A percentile compares a stretch with the other conserved stretches of the same genome.
Evolutionary conservation across 331 rosid genomes (phyloP).

Genomic region (Stylosanthes scabra): DNA sequence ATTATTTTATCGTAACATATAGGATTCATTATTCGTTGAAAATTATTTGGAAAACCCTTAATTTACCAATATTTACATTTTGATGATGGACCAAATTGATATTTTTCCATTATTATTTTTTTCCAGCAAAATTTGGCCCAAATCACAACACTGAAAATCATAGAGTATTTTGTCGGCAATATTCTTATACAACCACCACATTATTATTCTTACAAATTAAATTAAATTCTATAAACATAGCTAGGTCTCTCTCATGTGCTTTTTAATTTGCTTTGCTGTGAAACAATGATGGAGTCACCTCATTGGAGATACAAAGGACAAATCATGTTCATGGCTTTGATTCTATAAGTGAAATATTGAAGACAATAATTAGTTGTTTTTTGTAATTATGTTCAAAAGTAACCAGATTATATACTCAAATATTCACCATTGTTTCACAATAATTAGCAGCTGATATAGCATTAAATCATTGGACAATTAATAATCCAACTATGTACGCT

Average conservation of each 20-base stretch:
- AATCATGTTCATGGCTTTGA: constrained; percentile 2
- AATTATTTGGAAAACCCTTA: no score
- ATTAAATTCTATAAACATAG: background rate
- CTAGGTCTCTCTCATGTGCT: constrained; percentile 45
- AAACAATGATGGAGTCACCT: constrained; percentile 30
- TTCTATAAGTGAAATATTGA: constrained; percentile 3
- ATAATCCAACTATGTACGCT: constrained; percentile 9
- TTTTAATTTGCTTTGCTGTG: constrained; percentile 13
- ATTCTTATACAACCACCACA: constrained; percentile 40
- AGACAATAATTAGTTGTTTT: background rate
- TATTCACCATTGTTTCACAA: constrained; percentile 3
- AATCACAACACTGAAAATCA: background rate
- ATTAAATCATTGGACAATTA: constrained; percentile 24
- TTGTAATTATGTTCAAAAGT: constrained; percentile 17
- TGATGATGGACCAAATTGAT: no score
- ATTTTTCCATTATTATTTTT: no score
- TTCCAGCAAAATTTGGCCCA: constrained; percentile 4
- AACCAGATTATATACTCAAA: constrained; percentile 1
- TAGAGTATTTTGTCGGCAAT: constrained; percentile 41
- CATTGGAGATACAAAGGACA: constrained; percentile 23
- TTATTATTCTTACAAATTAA: constrained; percentile 29
- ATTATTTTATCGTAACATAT: no score
- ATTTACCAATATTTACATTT: no score
- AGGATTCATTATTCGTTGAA: no score
- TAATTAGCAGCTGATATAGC: constrained; percentile 21